Evolutionary conservation across 805 yeast species (phyloP).

Genomic region (Metschnikowia shivogae): DNA sequence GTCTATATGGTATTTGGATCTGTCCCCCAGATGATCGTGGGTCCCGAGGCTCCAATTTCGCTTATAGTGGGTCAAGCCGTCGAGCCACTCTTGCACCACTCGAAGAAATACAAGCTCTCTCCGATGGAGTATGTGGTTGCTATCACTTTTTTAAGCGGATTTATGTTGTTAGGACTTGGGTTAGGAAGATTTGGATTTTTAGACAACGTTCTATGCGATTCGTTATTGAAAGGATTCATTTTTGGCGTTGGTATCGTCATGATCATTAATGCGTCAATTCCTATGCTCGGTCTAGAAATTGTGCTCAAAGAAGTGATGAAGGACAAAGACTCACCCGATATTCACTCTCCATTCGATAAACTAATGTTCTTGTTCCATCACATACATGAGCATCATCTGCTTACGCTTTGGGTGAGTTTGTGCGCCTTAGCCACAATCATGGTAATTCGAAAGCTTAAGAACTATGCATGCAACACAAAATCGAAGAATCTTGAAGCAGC

Average conservation of each 20-base stretch:
- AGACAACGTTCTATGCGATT: conserved; percentile 39
- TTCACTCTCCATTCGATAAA: conserved; percentile 67
- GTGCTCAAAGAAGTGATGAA: conserved; percentile 37
- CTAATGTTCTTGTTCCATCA: conserved; percentile 52
- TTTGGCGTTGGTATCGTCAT: conserved; percentile 43
- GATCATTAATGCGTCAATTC: conserved; percentile 60
- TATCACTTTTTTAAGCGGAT: conserved; percentile 73
- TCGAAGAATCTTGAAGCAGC: conserved; percentile 28
- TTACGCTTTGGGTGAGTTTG: conserved; percentile 61
- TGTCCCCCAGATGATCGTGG: conserved; percentile 45
- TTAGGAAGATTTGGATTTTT: conserved; percentile 29
- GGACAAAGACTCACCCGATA: conserved; percentile 32
- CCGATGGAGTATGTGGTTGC: conserved; percentile 23
- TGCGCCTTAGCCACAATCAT: conserved; percentile 48
- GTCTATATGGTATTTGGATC: conserved; percentile 40
- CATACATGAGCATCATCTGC: conserved; percentile 43
- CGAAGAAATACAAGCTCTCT: conserved; percentile 26
- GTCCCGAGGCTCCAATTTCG: conserved; percentile 45
- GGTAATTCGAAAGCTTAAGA: conserved; percentile 38
- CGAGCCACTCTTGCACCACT: conserved; percentile 39
- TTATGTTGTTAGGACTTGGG: conserved; percentile 30
- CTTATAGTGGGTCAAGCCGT: conserved; percentile 45
- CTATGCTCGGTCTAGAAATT: conserved; percentile 62
- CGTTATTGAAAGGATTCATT: conserved; percentile 41
- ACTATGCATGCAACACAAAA: conserved; percentile 16